phyloP scores from a whole-genome alignment of 176 grass and related monocot genomes.

The Carex parvula region DNA sequence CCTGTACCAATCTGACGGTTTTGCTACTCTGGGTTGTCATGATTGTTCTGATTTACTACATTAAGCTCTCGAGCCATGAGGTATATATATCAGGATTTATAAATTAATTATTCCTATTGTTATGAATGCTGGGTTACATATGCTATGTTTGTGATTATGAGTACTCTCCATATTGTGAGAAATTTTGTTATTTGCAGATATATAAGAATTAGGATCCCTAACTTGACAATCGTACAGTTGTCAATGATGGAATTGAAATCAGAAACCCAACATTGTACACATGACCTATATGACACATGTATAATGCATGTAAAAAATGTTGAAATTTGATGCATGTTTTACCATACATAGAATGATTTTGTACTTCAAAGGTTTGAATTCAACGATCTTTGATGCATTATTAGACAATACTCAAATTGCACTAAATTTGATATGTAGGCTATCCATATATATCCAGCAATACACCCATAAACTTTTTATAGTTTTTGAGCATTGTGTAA shows the following conservation, averaged over 20 bases:
- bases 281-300: neutral
- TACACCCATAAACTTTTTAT: neutral
- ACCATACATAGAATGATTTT: neutral
- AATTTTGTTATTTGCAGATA: neutral
- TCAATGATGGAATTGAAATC: neutral
- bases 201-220: neutral
- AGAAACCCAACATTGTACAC: neutral
- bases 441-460: neutral
- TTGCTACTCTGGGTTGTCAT: slow-evolving; percentile 85
- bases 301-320: neutral
- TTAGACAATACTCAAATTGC: neutral
- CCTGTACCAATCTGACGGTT: slow-evolving; percentile 77
- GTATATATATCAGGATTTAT: slow-evolving; percentile 30
- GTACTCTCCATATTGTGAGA: neutral
- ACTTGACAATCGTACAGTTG: neutral
- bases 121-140: neutral
- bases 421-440: neutral
- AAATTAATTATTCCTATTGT: neutral
- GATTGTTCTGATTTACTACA: slow-evolving; percentile 89
- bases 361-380: neutral
- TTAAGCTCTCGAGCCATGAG: slow-evolving; percentile 86
- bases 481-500: neutral
- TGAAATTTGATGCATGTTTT: neutral
- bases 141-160: neutral
- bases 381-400: neutral